Percentiles rank a stretch among this genome's conserved stretches.
These are phyloP conservation scores for Malassezia arunalokei DNA, from an alignment of 1,284 basidiomycete genomes.

Conservation along the genomic window DNA sequence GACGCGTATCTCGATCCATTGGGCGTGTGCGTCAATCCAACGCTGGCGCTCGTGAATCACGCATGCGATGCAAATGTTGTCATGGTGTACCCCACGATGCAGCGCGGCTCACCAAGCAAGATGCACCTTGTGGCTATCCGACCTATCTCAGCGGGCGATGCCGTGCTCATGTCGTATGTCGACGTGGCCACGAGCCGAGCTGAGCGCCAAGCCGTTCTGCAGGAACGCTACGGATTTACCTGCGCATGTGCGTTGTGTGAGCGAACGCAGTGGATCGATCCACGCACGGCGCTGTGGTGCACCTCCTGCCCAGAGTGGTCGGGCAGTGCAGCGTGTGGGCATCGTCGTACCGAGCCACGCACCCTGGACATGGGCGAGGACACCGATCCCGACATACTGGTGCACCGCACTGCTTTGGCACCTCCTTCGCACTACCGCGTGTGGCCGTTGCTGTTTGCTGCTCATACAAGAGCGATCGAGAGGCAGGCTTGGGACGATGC, in stretches of 20 bases:
- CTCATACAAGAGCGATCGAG: constrained; percentile 13
- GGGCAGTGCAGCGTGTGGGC: not conserved
- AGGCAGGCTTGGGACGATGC: constrained; percentile 17
- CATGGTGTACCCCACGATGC: constrained; percentile 65
- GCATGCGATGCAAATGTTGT: constrained; percentile 81
- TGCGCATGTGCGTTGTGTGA: constrained; percentile 61
- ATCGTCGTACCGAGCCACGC: constrained; percentile 47
- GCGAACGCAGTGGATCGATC: constrained; percentile 51
- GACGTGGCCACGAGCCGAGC: constrained; percentile 61
- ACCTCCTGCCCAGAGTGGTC: constrained; percentile 29
- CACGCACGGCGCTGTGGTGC: constrained; percentile 59
- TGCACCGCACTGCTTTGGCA: constrained; percentile 2
- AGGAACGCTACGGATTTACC: constrained; percentile 65
- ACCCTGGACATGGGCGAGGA: constrained; percentile 42
- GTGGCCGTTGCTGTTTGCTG: constrained; percentile 10
- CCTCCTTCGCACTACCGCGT: constrained; percentile 8
- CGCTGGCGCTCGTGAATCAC: constrained; percentile 73
- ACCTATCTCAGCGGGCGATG: constrained; percentile 47
- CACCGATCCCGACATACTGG: not conserved
- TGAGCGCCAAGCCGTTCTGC: constrained; percentile 55
- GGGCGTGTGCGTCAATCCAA: constrained; percentile 66
- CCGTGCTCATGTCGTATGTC: constrained; percentile 61
- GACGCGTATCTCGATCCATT: constrained; percentile 53
- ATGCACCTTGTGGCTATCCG: constrained; percentile 52
- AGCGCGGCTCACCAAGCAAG: constrained; percentile 20